These are phyloP conservation scores for Trypanosoma scelopori DNA, from an alignment of 208 protist species.

Conservation along the genomic window DNA sequence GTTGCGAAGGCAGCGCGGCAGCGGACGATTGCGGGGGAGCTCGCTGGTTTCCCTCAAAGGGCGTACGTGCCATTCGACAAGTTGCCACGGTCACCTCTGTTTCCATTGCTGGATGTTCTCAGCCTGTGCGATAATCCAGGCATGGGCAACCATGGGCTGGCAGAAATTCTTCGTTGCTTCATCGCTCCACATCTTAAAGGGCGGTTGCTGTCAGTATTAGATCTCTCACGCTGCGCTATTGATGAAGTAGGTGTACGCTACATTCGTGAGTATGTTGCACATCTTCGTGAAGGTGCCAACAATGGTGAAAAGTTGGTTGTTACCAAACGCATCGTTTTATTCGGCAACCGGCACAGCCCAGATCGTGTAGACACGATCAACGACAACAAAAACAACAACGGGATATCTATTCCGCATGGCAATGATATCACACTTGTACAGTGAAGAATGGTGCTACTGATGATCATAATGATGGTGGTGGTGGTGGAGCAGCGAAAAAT, in stretches of 20 bases:
- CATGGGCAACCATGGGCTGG: slow-evolving; percentile 55
- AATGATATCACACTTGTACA: neutral
- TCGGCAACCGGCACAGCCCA: slow-evolving; percentile 60
- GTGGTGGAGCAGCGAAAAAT: too few species aligned
- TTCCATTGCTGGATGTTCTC: slow-evolving; percentile 66
- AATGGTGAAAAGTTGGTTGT: slow-evolving; percentile 39
- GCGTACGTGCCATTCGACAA: slow-evolving; percentile 38
- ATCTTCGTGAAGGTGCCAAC: slow-evolving; percentile 29
- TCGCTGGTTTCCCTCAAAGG: slow-evolving; percentile 26
- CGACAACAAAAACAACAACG: too few species aligned
- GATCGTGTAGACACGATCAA: neutral
- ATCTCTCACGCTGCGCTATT: slow-evolving; percentile 76
- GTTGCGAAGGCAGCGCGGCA: slow-evolving; percentile 14
- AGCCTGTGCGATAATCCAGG: slow-evolving; percentile 79
- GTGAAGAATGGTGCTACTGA: too few species aligned
- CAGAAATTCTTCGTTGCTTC: slow-evolving; percentile 54
- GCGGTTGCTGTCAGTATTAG: slow-evolving; percentile 46
- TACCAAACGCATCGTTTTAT: slow-evolving; percentile 47
- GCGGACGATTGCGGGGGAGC: slow-evolving; percentile 16
- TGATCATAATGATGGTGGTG: too few species aligned
- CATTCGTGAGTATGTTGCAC: slow-evolving; percentile 53
- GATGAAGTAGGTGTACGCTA: slow-evolving; percentile 29
- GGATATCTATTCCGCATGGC: neutral
- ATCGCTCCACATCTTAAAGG: slow-evolving; percentile 55
- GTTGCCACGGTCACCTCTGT: slow-evolving; percentile 42